These are phyloP conservation scores for Elasticomyces elasticus DNA, from an alignment of 495 filamentous ascomycete species.

Conservation along the genomic window DNA sequence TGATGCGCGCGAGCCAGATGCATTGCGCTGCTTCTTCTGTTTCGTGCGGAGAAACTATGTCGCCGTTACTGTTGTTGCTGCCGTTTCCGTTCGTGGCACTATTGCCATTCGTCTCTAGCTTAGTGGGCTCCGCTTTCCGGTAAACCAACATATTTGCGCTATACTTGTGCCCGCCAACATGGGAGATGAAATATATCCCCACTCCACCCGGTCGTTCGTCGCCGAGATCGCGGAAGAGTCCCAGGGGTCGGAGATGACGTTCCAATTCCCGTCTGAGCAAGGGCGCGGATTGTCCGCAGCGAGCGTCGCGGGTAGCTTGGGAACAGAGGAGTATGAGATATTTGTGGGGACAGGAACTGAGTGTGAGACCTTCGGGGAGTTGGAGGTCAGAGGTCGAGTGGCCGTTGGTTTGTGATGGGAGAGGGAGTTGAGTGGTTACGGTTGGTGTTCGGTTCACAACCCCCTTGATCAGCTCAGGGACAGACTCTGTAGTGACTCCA, in stretches of 20 bases:
- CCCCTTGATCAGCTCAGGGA: conserved; percentile 58
- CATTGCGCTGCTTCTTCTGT: conserved; percentile 60
- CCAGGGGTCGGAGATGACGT: conserved; percentile 73
- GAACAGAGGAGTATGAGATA: conserved; percentile 88
- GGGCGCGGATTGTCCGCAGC: conserved; percentile 87
- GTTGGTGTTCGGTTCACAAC: conserved; percentile 68
- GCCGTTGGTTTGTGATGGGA: not conserved
- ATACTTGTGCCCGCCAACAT: conserved; percentile 93
- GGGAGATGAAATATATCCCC: conserved; percentile 89
- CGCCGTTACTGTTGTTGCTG: conserved; percentile 10
- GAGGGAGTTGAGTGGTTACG: conserved; percentile 40
- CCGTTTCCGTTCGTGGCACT: conserved; percentile 27
- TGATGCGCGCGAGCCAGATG: conserved; percentile 85
- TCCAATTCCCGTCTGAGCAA: conserved; percentile 79
- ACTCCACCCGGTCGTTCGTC: conserved; percentile 84
- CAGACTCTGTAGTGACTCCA: conserved; percentile 67
- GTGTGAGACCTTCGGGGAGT: conserved; percentile 45
- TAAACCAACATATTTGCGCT: conserved; percentile 88
- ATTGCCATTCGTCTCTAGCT: conserved; percentile 39
- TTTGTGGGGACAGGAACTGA: conserved; percentile 65
- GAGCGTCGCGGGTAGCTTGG: conserved; percentile 82
- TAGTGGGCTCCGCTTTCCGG: conserved; percentile 46
- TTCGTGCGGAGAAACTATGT: conserved; percentile 27
- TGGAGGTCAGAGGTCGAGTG: conserved; percentile 16
- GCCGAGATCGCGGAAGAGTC: conserved; percentile 75